Evolutionary conservation across 805 yeast species (phyloP), one percentile per base, ranked within the genome.

Genomic region (Saccharomyces eubayanus): DNA sequence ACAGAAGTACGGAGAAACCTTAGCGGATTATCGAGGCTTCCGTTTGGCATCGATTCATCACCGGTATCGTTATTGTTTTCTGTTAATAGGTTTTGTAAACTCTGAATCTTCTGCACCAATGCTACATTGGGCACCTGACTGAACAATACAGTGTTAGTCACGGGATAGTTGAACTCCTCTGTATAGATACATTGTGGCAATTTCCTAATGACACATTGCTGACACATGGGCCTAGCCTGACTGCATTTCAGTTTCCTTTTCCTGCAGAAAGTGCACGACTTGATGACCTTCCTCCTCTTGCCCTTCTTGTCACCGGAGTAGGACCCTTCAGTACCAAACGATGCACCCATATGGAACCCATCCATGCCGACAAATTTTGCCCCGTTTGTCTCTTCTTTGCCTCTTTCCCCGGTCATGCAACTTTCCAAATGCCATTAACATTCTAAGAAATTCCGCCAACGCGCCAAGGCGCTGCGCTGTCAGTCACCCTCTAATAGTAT

Each of bases 191-290:
- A 67, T 21, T 60, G 58, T 3, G 66, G 62, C 29, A 66, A 53
- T 6, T 61, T 56, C 56, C 75, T 74, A 6, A 65, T 55, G 10
- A 62, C 50, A 59, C 84, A 79, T 48, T 74, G 74, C 9, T 71
- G 66, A 55, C 78, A 74, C 54, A 60, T 61, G n/a, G 77, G 75
- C 54, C 70, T 71, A 41, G 68, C 67, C 57, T 80, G 80, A 60
- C 82, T 85, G 67, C 87, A 82, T 70, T 82, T 82, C 71, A 83
- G 76, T 69, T 83, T 83, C 61, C 86, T 76, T 56, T 78, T 76
- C 51, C 87, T 74, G 65, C 89, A 83, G 48, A 83, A 81, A 57
- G 81, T 72, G 60, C 86, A 82, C 4, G 70, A 62, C 47, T 63
- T 61, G 46, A 67, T 65, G 16, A 56, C 53, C 55, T 66, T 66